A percentile compares a stretch with the other conserved stretches of the same genome.
Conservation (phyloP, 2,329 filamentous ascomycete species). For the Epichloe gansuensis region DNA sequence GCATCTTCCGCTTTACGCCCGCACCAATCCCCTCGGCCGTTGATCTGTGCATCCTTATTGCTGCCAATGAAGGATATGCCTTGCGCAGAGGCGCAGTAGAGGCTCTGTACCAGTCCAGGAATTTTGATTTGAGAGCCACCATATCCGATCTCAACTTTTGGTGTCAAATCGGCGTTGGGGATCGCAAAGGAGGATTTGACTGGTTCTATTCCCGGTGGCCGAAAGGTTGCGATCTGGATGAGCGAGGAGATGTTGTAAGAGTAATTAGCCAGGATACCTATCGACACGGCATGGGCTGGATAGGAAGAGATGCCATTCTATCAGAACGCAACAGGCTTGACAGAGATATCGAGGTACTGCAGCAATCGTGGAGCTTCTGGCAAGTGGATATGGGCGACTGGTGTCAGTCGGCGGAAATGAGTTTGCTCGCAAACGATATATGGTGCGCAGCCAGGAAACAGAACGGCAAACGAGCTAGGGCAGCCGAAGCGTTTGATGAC, state of each 20-base stretch:
- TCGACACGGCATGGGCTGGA: conserved; percentile 62
- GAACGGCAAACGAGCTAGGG: conserved; percentile 14
- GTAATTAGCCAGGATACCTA: conserved; percentile 78
- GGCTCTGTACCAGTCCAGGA: conserved; percentile 56
- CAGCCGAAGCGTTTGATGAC: conserved; percentile 38
- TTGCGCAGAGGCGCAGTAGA: conserved; percentile 55
- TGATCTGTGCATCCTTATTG: conserved; percentile 71
- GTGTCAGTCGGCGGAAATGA: conserved; percentile 29
- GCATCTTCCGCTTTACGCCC: conserved; percentile 63
- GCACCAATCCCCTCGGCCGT: conserved; percentile 57
- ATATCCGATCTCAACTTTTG: conserved; percentile 84
- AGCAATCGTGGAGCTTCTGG: conserved; percentile 58
- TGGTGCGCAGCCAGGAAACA: conserved; percentile 5
- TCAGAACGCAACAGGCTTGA: conserved; percentile 23
- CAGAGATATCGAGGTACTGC: conserved; percentile 49
- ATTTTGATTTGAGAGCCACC: conserved; percentile 64
- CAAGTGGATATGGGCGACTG: conserved; percentile 49
- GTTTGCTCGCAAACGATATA: conserved; percentile 21
- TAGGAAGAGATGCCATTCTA: conserved; percentile 48
- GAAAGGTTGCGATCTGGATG: conserved; percentile 55
- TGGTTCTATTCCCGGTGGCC: conserved; percentile 81
- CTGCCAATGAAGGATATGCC: conserved; percentile 80
- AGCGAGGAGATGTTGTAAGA: conserved; percentile 54
- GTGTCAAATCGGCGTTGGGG: conserved; percentile 93
- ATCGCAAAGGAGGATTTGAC: conserved; percentile 73